A percentile compares a stretch with the other conserved stretches of the same genome.
Conservation (phyloP, 192 early-diverging fungal genomes). For the Phycomyces blakesleeanus region DNA sequence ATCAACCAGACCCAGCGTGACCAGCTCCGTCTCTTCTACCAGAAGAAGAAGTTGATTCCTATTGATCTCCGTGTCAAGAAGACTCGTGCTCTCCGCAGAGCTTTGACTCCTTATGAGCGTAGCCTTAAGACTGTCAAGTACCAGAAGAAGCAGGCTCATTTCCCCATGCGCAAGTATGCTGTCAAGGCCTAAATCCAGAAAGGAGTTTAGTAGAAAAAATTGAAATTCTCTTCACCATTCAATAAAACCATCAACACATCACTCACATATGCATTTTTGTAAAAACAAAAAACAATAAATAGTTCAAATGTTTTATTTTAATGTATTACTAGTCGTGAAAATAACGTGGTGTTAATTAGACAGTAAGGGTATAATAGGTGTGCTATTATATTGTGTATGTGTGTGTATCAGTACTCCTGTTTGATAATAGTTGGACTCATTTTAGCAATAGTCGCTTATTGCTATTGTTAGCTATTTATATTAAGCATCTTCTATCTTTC, state of each 20-base stretch:
- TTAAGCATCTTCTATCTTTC: no score
- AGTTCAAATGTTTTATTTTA: no score
- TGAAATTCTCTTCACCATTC: background rate
- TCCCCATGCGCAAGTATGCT: conserved; percentile 90
- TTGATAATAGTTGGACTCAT: no score
- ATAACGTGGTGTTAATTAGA: no score
- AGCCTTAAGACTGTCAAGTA: conserved; percentile 83
- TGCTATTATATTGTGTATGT: no score
- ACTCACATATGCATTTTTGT: background rate
- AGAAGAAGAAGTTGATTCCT: conserved; percentile 92
- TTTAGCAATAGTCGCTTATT: no score
- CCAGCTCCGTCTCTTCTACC: conserved; percentile 86
- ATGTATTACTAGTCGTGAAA: no score
- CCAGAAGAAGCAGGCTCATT: conserved; percentile 85
- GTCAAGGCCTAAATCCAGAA: conserved; percentile 70
- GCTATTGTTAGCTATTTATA: no score
- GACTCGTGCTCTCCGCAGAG: conserved; percentile 97
- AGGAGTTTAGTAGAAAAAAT: background rate
- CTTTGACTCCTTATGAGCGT: conserved; percentile 80
- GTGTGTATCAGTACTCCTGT: no score
- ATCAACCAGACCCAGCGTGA: conserved; percentile 91
- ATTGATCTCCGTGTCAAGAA: conserved; percentile 97
- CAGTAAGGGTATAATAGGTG: no score
- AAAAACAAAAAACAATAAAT: background rate
- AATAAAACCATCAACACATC: no score